Conservation (phyloP, 108 stramenopile genomes). For the Nitzschia palea region DNA sequence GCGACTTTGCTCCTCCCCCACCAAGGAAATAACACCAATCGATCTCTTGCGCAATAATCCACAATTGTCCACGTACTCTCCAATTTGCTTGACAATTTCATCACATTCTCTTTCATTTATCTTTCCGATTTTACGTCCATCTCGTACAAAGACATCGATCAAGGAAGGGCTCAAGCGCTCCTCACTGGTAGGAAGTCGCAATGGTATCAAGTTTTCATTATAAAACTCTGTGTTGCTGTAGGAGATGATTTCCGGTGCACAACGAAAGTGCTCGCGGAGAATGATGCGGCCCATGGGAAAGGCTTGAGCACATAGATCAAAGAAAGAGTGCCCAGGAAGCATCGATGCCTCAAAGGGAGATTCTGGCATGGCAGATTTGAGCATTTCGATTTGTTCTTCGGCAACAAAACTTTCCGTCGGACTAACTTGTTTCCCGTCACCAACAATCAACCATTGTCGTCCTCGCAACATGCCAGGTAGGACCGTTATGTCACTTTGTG, state of each 20-base stretch:
- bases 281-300: conserved; percentile 55
- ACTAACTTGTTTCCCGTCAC: conserved; percentile 65
- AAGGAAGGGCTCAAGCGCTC: conserved; percentile 50
- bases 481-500: conserved; percentile 57
- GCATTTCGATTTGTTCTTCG: conserved; percentile 54
- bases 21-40: conserved; percentile 61
- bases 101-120: conserved; percentile 53
- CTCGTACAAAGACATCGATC: conserved; percentile 41
- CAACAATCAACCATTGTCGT: conserved; percentile 77
- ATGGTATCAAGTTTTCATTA: conserved; percentile 41
- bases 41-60: conserved; percentile 14
- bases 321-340: conserved; percentile 59
- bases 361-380: conserved; percentile 42
- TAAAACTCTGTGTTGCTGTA: conserved; percentile 60
- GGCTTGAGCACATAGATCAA: conserved; percentile 64
- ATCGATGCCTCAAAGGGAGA: conserved; percentile 48
- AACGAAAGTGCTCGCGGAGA: conserved; percentile 66
- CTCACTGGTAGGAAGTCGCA: conserved; percentile 47
- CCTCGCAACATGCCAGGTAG: conserved; percentile 65
- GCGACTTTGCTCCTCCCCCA: conserved; percentile 64
- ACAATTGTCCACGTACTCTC: conserved; percentile 21
- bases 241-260: conserved; percentile 59
- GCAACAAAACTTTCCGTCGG: conserved; percentile 61
- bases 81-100: conserved; percentile 44
- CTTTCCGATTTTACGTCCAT: conserved; percentile 53